Conservation (phyloP, 2,329 filamentous ascomycete genomes). For the Colletotrichum musae region DNA sequence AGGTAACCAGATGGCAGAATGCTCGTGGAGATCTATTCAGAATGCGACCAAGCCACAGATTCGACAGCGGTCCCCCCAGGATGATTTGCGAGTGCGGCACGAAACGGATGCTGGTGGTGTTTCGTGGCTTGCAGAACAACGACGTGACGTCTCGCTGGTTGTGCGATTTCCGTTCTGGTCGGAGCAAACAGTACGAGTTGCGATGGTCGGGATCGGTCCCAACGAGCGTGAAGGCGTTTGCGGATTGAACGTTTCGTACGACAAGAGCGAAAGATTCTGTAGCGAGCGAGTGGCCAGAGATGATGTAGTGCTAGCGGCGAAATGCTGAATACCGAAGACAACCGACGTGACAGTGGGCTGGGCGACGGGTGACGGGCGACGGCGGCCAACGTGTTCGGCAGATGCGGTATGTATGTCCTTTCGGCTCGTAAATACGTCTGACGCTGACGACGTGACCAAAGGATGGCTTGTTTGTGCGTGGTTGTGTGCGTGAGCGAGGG, state of each 20-base stretch:
- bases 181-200: neutral
- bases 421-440: neutral
- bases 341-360: neutral
- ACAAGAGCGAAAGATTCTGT: neutral
- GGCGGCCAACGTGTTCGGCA: slow-evolving; percentile 2
- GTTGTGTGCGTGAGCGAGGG: slow-evolving; percentile 2
- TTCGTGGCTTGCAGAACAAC: slow-evolving; percentile 21
- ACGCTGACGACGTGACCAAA: neutral
- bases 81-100: slow-evolving; percentile 5
- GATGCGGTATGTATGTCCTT: slow-evolving; percentile 2
- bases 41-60: slow-evolving; percentile 39
- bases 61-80: slow-evolving; percentile 17
- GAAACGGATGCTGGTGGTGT: neutral
- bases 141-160: slow-evolving; percentile 30
- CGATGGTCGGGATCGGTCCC: slow-evolving; percentile 21
- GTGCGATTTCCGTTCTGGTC: slow-evolving; percentile 26
- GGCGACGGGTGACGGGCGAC: neutral
- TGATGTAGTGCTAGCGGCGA: neutral
- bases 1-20: slow-evolving; percentile 25
- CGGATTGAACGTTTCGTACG: neutral
- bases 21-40: slow-evolving; percentile 36
- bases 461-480: neutral
- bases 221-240: neutral
- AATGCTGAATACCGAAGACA: neutral
- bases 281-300: slow-evolving; percentile 12